These are phyloP conservation scores for Camellia sinensis DNA, from an alignment of 148 eudicot genomes.

Conservation along the genomic window DNA sequence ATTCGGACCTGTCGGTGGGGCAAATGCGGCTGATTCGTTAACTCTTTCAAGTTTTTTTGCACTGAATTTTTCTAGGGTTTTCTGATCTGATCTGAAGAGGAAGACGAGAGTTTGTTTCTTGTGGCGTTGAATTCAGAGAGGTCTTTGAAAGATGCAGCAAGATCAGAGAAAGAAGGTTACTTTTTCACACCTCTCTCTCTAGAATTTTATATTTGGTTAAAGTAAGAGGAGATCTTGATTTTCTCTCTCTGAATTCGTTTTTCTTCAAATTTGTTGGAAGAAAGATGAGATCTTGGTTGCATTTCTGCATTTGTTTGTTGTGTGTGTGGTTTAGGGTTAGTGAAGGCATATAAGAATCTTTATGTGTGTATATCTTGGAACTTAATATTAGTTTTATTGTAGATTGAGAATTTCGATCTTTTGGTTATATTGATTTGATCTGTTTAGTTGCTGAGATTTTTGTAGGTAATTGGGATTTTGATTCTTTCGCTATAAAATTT, in stretches of 20 bases:
- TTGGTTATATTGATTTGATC: not conserved
- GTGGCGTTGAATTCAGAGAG: not conserved
- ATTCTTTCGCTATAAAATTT: not conserved
- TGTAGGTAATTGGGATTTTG: not conserved
- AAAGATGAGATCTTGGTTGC: not conserved
- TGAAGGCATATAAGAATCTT: not conserved
- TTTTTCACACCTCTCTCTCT: constrained; percentile 1
- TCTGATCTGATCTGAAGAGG: constrained; percentile 4
- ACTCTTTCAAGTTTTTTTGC: not conserved
- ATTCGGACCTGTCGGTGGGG: constrained; percentile 43
- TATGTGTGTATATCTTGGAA: not conserved
- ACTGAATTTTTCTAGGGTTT: not conserved
- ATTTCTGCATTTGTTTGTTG: not conserved
- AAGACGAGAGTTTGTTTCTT: not conserved
- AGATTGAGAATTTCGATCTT: not conserved
- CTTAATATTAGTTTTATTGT: not conserved
- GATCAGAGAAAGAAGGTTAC: constrained; percentile 71
- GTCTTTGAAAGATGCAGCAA: constrained; percentile 48
- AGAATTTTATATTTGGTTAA: not conserved
- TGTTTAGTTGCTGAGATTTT: not conserved
- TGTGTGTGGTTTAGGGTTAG: not conserved
- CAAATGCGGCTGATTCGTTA: constrained; percentile 41
- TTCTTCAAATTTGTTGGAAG: not conserved
- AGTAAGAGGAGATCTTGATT: not conserved
- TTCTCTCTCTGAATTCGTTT: not conserved